Percentiles rank a stretch among this genome's conserved stretches.
Conservation (phyloP, 192 early-diverging fungal genomes). For the Radiomyces spectabilis region DNA sequence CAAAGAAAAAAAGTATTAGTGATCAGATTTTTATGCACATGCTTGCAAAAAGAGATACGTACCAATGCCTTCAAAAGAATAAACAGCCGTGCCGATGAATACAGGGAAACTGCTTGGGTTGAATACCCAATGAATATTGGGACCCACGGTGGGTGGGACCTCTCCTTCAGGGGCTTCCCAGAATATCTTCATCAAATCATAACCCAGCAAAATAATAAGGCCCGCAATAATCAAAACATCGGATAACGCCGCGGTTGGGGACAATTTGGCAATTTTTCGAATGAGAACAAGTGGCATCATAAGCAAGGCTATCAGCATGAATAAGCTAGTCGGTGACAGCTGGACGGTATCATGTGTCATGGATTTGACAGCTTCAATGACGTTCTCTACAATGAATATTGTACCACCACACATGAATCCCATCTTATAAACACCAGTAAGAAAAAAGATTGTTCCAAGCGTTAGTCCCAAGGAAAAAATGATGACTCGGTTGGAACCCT, state of each 20-base stretch:
- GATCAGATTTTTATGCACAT: not conserved
- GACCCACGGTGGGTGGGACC: conserved; percentile 27
- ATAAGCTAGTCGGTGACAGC: conserved; percentile 59
- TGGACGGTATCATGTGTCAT: conserved; percentile 54
- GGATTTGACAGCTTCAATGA: conserved; percentile 61
- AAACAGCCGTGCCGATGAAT: conserved; percentile 84
- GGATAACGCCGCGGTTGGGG: conserved; percentile 67
- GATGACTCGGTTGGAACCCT: not conserved
- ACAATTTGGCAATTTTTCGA: conserved; percentile 77
- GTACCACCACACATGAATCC: conserved; percentile 46
- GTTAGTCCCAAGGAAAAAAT: not conserved
- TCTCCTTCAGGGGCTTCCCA: conserved; percentile 42
- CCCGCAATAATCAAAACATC: conserved; percentile 86
- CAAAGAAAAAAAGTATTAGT: not conserved
- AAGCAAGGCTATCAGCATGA: conserved; percentile 56
- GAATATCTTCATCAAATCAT: conserved; percentile 61
- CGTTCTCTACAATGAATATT: conserved; percentile 85
- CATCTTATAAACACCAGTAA: conserved; percentile 8
- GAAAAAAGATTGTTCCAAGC: too few relatives aligned
- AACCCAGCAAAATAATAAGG: conserved; percentile 63
- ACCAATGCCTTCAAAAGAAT: conserved; percentile 91
- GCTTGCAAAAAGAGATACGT: conserved; percentile 15
- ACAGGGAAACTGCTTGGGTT: conserved; percentile 64
- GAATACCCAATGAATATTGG: conserved; percentile 39
- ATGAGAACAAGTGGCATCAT: conserved; percentile 80